Evolutionary conservation across 2,329 filamentous ascomycete species (phyloP), one percentile per base, ranked within the genome.

Genomic region (Fusarium sp.): DNA sequence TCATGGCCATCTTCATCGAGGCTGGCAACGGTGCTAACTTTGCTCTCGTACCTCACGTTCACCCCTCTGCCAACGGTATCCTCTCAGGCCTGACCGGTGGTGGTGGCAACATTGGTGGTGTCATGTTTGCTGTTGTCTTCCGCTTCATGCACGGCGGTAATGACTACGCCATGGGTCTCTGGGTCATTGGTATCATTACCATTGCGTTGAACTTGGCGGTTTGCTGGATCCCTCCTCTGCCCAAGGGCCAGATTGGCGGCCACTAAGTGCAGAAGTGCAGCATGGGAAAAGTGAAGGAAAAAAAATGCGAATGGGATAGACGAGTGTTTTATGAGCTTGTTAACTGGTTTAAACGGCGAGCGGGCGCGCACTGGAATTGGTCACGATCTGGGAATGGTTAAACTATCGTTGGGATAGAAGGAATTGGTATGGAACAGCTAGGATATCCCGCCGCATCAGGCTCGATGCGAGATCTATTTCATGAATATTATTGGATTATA

Each of bases 11-110:
- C 80, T 97, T 97, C 84, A 83, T 95, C 48, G 94, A 97, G 81
- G 94, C 93, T 5, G 91, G 91, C 47, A 98, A 98, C 80, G 95
- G 95, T 1, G 91, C 94, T 45, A 96, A 94, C 83, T 98, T 96
- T 82, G 90, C 94, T 0, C 87, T 98, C 11, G 92, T 98, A 31
- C 94, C 95, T 7, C 95, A 98, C 80, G 92, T 97, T 3, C 93
- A 95, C 82, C 94, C 94, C 2, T 88, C 88, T 69, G 93, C 94
- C 69, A 98, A 97, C 81, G 95, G 94, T 20, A 81, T 88, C 63
- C 88, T 98, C 12, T 93, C 92, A 2, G 95, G 95, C 18, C 85
- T 93, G 41, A 92, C 94, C 1, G 95, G 95, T 15, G 94, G 93
- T 0, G 87, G 89, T 14, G 95, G 95, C 3, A 98, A 98, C 78